phyloP scores from a whole-genome alignment of 176 grass and related monocot genomes.

The Olyra latifolia region DNA sequence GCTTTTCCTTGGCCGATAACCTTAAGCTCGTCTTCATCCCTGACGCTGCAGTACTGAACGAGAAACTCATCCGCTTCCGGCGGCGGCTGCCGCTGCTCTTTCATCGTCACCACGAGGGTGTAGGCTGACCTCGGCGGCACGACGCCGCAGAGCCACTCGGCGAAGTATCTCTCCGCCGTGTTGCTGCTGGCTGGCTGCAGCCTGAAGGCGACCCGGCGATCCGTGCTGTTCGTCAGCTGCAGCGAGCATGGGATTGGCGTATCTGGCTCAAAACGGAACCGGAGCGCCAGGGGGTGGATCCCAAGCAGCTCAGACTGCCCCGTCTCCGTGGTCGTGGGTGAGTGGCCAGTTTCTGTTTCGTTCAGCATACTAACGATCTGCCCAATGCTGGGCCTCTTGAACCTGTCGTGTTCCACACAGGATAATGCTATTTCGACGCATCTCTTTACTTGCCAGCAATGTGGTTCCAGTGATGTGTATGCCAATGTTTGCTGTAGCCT shows the following conservation, averaged over 20 bases:
- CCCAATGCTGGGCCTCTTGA: too few relatives aligned
- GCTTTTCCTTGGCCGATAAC: neutral
- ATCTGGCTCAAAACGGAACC: neutral
- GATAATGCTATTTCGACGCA: too few relatives aligned
- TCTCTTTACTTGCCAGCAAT: too few relatives aligned
- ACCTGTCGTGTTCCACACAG: too few relatives aligned
- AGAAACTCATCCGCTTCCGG: neutral
- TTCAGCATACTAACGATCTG: too few relatives aligned
- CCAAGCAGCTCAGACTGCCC: neutral
- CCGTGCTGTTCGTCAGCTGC: neutral
- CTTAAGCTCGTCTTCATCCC: neutral
- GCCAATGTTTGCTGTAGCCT: too few relatives aligned
- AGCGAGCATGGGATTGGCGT: neutral
- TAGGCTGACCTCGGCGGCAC: neutral
- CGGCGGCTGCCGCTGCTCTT: neutral
- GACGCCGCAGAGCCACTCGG: neutral
- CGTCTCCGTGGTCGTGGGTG: too few relatives aligned
- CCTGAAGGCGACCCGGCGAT: neutral
- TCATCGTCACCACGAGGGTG: neutral
- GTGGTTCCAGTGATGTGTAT: too few relatives aligned
- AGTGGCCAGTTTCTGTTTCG: neutral
- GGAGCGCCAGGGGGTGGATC: neutral
- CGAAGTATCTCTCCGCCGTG: neutral
- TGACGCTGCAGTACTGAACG: neutral
- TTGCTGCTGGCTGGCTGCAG: neutral